Evolutionary conservation across 2,329 filamentous ascomycete genomes (phyloP).

Genomic region (Claviceps purpurea): DNA sequence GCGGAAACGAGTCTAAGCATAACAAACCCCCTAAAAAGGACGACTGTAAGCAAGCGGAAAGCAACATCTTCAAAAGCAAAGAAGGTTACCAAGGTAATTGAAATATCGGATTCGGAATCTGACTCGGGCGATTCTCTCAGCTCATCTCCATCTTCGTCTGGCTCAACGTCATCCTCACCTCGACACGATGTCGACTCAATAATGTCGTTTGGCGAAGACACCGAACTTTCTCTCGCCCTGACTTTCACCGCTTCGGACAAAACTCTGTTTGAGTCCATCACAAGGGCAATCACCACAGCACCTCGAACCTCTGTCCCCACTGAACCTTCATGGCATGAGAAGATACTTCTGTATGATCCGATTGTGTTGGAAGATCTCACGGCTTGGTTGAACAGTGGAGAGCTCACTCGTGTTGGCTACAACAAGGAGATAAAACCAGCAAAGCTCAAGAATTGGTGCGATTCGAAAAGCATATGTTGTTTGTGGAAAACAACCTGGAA

Average conservation of each 20-base stretch:
- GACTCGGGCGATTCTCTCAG: slow-evolving; percentile 19
- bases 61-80: slow-evolving; percentile 2
- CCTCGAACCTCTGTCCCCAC: slow-evolving; percentile 34
- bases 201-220: slow-evolving; percentile 29
- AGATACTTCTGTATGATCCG: slow-evolving; percentile 87
- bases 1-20: slow-evolving; percentile 7
- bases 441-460: slow-evolving; percentile 81
- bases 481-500: slow-evolving; percentile 48
- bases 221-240: slow-evolving; percentile 26
- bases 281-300: slow-evolving; percentile 37
- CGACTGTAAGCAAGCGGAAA: not conserved
- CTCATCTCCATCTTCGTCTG: slow-evolving; percentile 22
- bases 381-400: slow-evolving; percentile 65
- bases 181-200: slow-evolving; percentile 26
- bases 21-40: not conserved
- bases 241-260: slow-evolving; percentile 29
- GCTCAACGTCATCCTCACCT: slow-evolving; percentile 31
- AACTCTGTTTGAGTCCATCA: slow-evolving; percentile 38
- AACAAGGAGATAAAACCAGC: slow-evolving; percentile 48
- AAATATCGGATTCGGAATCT: slow-evolving; percentile 39
- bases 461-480: slow-evolving; percentile 75
- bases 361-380: slow-evolving; percentile 79
- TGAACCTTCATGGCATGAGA: slow-evolving; percentile 70
- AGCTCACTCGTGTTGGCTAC: slow-evolving; percentile 47
- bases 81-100: slow-evolving; percentile 16